Conservation (phyloP, 208 protist species). For the Leishmania mexicana region DNA sequence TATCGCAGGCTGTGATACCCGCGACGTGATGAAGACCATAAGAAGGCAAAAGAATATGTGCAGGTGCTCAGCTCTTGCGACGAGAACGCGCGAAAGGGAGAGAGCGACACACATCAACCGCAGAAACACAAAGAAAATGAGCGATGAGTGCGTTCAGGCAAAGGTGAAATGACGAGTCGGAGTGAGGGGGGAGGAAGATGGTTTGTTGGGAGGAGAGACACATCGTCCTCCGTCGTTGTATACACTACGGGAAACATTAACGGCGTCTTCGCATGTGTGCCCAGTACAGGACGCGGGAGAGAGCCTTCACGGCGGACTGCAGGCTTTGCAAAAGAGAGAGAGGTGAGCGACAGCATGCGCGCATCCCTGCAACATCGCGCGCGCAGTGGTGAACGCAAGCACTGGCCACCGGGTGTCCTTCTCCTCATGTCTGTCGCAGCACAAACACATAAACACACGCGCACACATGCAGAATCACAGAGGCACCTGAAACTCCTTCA, state of each 20-base stretch:
- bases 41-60: not conserved
- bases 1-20: not conserved
- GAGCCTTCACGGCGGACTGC: not conserved
- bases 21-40: not conserved
- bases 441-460: not conserved
- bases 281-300: not conserved
- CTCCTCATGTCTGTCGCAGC: not conserved
- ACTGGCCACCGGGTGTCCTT: not conserved
- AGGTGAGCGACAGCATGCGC: not conserved
- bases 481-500: not conserved
- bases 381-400: not conserved
- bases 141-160: not conserved
- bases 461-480: not conserved
- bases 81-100: not conserved
- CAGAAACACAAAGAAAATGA: not conserved
- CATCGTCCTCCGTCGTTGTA: not conserved
- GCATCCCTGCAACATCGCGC: not conserved
- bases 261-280: not conserved
- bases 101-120: not conserved
- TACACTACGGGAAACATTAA: not conserved
- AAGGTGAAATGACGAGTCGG: not conserved
- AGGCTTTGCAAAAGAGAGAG: not conserved
- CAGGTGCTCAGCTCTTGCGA: not conserved
- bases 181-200: not conserved
- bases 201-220: not conserved